Evolutionary conservation across 441 rosid genomes (phyloP), one percentile per base, ranked within the genome.

Genomic region (Codiaeum variegatum): DNA sequence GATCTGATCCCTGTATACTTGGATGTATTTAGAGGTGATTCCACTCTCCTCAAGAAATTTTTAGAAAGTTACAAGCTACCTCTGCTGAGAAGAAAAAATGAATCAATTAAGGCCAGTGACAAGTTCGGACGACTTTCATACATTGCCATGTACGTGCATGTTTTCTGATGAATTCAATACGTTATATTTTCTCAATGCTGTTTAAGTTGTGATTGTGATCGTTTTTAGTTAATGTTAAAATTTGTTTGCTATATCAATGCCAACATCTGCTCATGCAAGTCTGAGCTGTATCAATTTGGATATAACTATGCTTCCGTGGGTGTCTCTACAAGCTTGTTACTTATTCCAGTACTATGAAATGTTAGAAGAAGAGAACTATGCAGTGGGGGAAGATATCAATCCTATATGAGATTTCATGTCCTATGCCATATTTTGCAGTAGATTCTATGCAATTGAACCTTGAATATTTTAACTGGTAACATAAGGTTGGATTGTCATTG

Each of bases 1-100:
- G 99, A 95, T 70, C 51, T 91, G 76, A 90, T 95, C 78, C 99
- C 99, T 3, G 78, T 92, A 79, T 82, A 90, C 83, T 82, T 92
- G 76, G 98, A 92, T 81, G 79, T 92, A 66, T 92, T 95, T 72
- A 83, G 40, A 54, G 75, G 55, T 34, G 28, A 58, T 38, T 29
- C 34, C 23, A 62, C 13, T 66, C 71, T 73, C 65, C 34, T 58
- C 28, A 58, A 58, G 34, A 85, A 79, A 58, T 83, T 95, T 77
- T 73, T 95, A 64, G 92, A 82, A 73, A 86, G 88, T 77, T 95
- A 92, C 73, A 87, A 81, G 54, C 91, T 95, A 77, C 97, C 98
- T 42, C 76, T 95, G 51, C 70, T 80, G 68, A 80, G 78, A 81
- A 77, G 83, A 44, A 80, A 68, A 49, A 32, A 62, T 55, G 77